Evolutionary conservation across 495 filamentous ascomycete genomes (phyloP).

Genomic region (Penicillium bialowiezense): DNA sequence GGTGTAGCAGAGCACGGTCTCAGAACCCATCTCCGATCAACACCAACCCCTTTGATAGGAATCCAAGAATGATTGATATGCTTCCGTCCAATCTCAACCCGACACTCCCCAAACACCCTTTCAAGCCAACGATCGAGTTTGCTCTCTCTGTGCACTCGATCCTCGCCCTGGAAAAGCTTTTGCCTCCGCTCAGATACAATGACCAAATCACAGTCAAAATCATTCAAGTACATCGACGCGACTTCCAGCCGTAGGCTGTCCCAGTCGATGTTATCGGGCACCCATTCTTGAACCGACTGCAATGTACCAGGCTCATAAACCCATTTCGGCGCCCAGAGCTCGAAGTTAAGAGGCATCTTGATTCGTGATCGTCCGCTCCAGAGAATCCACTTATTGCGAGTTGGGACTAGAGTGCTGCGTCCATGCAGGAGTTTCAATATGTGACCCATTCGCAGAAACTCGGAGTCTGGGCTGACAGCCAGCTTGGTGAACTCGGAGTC

Average conservation of each 20-base stretch:
- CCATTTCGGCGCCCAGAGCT: slow-evolving; percentile 5
- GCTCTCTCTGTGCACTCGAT: slow-evolving; percentile 2
- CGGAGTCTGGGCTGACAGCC: not conserved
- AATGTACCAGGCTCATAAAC: slow-evolving; percentile 1
- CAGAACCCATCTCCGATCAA: slow-evolving; percentile 2
- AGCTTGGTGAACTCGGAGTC: slow-evolving; percentile 7
- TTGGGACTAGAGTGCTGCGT: slow-evolving; percentile 5
- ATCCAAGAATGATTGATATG: slow-evolving; percentile 3
- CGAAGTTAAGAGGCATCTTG: slow-evolving; percentile 3
- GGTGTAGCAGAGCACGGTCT: slow-evolving; percentile 5
- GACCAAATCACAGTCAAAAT: slow-evolving; percentile 5
- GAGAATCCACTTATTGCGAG: slow-evolving; percentile 7
- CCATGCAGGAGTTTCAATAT: slow-evolving; percentile 1
- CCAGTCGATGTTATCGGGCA: slow-evolving; percentile 7
- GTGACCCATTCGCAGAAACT: slow-evolving; percentile 3
- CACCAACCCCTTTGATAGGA: slow-evolving; percentile 5
- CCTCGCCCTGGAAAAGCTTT: slow-evolving; percentile 1
- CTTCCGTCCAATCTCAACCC: slow-evolving; percentile 3
- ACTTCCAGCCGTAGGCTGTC: slow-evolving; percentile 9
- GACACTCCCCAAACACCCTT: not conserved
- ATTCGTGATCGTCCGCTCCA: slow-evolving; percentile 7
- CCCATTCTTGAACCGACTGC: not conserved
- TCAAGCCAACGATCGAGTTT: slow-evolving; percentile 3
- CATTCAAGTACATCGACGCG: slow-evolving; percentile 7
- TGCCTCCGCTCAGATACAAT: slow-evolving; percentile 7